Evolutionary conservation across 768 basidiomycete species (phyloP), one percentile per base, ranked within the genome.

Genomic region (Lepiota venenata): DNA sequence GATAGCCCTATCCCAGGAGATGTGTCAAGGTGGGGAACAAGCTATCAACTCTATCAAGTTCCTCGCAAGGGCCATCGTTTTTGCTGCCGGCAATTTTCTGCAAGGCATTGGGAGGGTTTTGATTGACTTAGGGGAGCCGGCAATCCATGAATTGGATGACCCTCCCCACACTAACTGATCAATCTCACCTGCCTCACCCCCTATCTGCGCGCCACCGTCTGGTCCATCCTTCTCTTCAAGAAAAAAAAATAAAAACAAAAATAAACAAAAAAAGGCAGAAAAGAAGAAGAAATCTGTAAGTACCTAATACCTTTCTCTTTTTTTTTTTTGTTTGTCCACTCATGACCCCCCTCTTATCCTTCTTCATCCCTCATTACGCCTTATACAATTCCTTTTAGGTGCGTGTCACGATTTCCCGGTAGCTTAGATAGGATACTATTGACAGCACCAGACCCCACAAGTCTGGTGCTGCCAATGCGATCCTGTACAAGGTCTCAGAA

Each of bases 401-500:
- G 20, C 27, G 20, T 29, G 50, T 32, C 50, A 51, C 22, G 2
- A 32, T 20, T 27, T 35, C 27, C 18, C 20, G 46, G 32, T 20
- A 51, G 27, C 50, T 44, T 52, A 18, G 10, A 35, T 40, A 38
- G 21, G 46, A 36, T 29, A 3, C 25, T 41, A 41, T 25, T 40
- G 38, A 12, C 46, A n/a, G 11, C 27, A 22, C 39, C 15, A 22
- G 42, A 14, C 25, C 22, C 5, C 18, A 10, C 7, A 5, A 12
- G 4, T 18, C 43, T n/a, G 21, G 32, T 41, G 35, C 11, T 43
- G 39, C 12, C 39, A 42, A 22, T 29, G 35, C 21, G n/a, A n/a
- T 42, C 40, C 15, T 27, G 11, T 54, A 42, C 46, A 55, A 55
- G 53, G 37, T 48, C 21, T 41, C 47, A 40, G 44, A 46, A 42